These are phyloP conservation scores for Hypsizygus ulmarius DNA, from an alignment of 1,284 basidiomycete species.

Conservation along the genomic window DNA sequence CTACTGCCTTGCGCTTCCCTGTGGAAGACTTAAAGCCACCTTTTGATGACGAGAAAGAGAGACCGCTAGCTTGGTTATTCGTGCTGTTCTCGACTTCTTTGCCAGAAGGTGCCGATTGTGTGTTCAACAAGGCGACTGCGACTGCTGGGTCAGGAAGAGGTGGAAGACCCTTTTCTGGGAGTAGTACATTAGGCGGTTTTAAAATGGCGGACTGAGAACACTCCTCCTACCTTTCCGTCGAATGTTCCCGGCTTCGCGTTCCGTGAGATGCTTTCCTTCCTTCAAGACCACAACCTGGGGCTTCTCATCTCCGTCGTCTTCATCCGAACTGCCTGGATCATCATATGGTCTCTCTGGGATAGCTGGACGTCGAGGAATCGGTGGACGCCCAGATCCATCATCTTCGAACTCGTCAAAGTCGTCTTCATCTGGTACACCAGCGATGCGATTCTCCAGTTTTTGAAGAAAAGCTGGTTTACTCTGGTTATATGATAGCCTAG, in stretches of 20 bases:
- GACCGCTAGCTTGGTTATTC: constrained; percentile 15
- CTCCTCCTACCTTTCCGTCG: constrained; percentile 64
- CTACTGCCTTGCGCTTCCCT: constrained; percentile 28
- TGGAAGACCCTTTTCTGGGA: constrained; percentile 36
- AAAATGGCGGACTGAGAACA: background rate
- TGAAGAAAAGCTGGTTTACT: constrained; percentile 58
- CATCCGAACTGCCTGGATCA: constrained; percentile 72
- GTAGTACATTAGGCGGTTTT: background rate
- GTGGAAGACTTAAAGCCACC: constrained; percentile 14
- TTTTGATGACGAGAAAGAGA: constrained; percentile 33
- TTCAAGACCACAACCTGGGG: constrained; percentile 85
- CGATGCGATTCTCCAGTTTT: constrained; percentile 56
- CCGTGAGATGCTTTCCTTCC: constrained; percentile 79
- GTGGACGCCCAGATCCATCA: constrained; percentile 64
- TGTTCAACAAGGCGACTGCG: background rate
- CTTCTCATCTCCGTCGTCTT: constrained; percentile 76
- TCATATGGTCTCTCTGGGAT: constrained; percentile 69
- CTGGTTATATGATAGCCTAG: constrained; percentile 55
- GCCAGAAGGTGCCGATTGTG: background rate
- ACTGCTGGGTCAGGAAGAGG: constrained; percentile 30
- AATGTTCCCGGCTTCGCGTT: constrained; percentile 74
- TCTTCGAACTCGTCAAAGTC: constrained; percentile 48
- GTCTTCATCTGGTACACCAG: constrained; percentile 46
- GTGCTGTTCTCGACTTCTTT: constrained; percentile 9
- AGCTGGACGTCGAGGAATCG: constrained; percentile 71